Percentiles rank a stretch among this genome's conserved stretches.
Evolutionary conservation across 2,329 filamentous ascomycete genomes (phyloP).

Genomic region (Cercospora sp.): DNA sequence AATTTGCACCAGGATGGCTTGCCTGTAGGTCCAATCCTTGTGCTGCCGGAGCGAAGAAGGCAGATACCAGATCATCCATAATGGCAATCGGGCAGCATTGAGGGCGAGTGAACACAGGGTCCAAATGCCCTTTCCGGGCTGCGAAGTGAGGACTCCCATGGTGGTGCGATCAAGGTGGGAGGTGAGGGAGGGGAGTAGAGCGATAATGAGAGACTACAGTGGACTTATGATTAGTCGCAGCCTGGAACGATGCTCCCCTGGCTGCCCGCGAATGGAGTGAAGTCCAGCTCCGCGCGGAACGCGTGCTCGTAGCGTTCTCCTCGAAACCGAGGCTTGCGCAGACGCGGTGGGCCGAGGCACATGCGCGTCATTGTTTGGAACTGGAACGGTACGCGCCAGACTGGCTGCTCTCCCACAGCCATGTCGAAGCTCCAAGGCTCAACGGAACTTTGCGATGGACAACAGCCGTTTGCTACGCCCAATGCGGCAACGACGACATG

Average conservation of each 20-base stretch:
- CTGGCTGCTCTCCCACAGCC: no score
- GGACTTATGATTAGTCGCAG: background rate
- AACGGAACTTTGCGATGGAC: background rate
- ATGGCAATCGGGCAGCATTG: constrained; percentile 41
- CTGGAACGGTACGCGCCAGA: background rate
- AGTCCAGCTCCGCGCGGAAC: background rate
- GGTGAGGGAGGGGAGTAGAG: background rate
- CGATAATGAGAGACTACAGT: background rate
- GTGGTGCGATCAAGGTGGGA: background rate
- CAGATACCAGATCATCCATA: constrained; percentile 44
- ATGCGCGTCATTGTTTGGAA: background rate
- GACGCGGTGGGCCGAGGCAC: background rate
- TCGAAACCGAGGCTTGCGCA: background rate
- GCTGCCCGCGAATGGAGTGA: background rate
- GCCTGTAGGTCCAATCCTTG: constrained; percentile 42
- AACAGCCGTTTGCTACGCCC: background rate
- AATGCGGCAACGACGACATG: background rate
- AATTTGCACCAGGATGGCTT: constrained; percentile 41
- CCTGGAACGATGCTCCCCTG: background rate
- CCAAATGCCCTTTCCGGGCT: constrained; percentile 46
- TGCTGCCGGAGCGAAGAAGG: constrained; percentile 42
- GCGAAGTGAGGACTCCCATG: constrained; percentile 33
- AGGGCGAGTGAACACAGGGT: constrained; percentile 39
- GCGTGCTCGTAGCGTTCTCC: background rate
- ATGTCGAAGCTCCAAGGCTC: background rate